Evolutionary conservation across 1,284 basidiomycete genomes (phyloP).

Genomic region (Omphalotus olearius): DNA sequence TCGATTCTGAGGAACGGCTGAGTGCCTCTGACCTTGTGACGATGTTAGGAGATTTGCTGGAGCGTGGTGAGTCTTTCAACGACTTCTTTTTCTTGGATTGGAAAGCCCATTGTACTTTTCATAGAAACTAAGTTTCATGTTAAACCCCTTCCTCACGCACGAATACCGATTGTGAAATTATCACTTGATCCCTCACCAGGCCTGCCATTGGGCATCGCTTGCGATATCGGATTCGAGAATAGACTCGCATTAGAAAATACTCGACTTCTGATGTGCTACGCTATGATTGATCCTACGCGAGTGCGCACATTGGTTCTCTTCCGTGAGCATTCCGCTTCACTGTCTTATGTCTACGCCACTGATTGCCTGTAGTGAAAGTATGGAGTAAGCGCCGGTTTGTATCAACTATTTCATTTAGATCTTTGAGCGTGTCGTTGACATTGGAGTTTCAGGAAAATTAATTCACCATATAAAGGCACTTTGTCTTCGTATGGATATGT

Average conservation of each 20-base stretch:
- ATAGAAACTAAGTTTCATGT: conserved; percentile 94
- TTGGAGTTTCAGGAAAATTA: conserved; percentile 74
- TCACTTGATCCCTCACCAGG: conserved; percentile 88
- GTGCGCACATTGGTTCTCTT: conserved; percentile 94
- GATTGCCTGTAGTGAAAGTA: conserved; percentile 76
- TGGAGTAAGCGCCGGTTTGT: conserved; percentile 93
- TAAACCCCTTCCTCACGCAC: conserved; percentile 93
- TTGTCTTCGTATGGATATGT: conserved; percentile 98
- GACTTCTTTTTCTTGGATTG: conserved; percentile 1
- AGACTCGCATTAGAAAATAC: conserved; percentile 96
- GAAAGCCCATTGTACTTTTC: not conserved
- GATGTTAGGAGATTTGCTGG: conserved; percentile 89
- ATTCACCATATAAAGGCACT: conserved; percentile 96
- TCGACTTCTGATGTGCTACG: conserved; percentile 92
- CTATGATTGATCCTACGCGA: conserved; percentile 93
- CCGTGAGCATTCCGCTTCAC: conserved; percentile 42
- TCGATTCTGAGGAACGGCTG: conserved; percentile 76
- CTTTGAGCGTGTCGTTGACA: not conserved
- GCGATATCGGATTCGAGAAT: conserved; percentile 99
- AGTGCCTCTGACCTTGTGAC: conserved; percentile 89
- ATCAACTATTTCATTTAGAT: not conserved
- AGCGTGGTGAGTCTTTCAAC: conserved; percentile 63
- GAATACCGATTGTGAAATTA: conserved; percentile 98
- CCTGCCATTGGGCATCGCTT: conserved; percentile 87
- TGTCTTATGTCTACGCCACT: conserved; percentile 10